Base-by-base conservation (phyloP, 805 yeast species). In the Komagataella kurtzmanii region DNA sequence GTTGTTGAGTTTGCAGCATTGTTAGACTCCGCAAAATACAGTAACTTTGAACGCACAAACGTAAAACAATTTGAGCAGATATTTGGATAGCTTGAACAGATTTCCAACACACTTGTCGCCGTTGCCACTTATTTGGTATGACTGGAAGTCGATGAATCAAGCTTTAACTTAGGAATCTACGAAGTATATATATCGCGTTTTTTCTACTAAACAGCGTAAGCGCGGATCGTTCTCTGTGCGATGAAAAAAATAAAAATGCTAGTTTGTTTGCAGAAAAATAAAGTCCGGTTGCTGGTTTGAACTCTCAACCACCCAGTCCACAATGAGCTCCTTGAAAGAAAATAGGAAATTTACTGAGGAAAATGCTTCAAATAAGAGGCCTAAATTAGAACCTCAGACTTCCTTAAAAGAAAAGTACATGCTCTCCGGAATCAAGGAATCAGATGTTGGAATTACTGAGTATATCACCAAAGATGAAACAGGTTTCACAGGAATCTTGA, bases 381-480 rank as follows among this genome's bases (percentile, higher is more conserved):
- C 14, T 10, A 30, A 30, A 14, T 8, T 30, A 30, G 40, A 30
- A 30, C 14, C 40, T 30, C 4, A 14, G 14, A 8, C 14, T 14
- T 30, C 40, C 10, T 30, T 30, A 30, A 30, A 30, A 30, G n/a
- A 30, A 30, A 30, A 30, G 40, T 30, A 30, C 4, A 30, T 10
- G 6, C 40, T 30, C 4, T 30, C 40, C 40, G 82, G 85, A 7
- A 75, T 85, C 49, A 75, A 73, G 50, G 97, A 90, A 62, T 44
- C 56, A 2, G 95, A 89, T 63, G 99, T 93, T 7, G 99, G 99
- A 5, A 91, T 93, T 56, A 81, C 88, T 1, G 78, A 79, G 50
- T 90, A 70, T 59, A 67, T 88, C 43, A 78, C 80, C 49, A 63
- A 71, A 2, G 73, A 69, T 3, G 59, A 71, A 23, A 65, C 72